Conservation (phyloP, 345 rosid species). For the Hibiscus trionum region DNA sequence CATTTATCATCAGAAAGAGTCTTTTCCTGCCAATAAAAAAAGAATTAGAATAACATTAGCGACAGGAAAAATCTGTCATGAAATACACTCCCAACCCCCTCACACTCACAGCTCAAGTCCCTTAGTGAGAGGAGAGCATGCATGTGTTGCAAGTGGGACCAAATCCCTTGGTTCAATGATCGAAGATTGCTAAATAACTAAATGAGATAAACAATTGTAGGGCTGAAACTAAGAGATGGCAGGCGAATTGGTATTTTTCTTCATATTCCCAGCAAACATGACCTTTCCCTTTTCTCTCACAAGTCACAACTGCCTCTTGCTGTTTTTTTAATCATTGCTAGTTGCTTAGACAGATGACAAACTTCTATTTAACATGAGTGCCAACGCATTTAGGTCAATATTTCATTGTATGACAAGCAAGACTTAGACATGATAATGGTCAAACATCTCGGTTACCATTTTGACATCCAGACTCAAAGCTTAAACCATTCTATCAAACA, state of each 20-base stretch:
- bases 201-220: neutral
- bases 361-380: neutral
- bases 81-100: neutral
- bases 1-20: constrained; percentile 97
- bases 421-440: neutral
- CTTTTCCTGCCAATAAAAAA: constrained; percentile 59
- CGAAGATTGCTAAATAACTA: neutral
- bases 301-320: neutral
- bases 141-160: neutral
- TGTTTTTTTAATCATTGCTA: too few relatives aligned
- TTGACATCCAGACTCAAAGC: neutral
- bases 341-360: too few relatives aligned
- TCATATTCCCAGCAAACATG: neutral
- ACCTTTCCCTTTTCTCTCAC: neutral
- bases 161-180: neutral
- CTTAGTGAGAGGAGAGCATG: neutral
- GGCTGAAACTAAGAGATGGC: neutral
- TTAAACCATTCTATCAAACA: neutral
- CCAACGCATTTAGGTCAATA: neutral
- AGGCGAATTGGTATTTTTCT: neutral
- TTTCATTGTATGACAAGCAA: neutral
- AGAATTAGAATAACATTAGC: neutral
- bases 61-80: too few relatives aligned
- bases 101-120: neutral
- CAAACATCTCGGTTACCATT: neutral